These are phyloP conservation scores for Peronospora belbahrii DNA, from an alignment of 352 stramenopile species.

Conservation along the genomic window DNA sequence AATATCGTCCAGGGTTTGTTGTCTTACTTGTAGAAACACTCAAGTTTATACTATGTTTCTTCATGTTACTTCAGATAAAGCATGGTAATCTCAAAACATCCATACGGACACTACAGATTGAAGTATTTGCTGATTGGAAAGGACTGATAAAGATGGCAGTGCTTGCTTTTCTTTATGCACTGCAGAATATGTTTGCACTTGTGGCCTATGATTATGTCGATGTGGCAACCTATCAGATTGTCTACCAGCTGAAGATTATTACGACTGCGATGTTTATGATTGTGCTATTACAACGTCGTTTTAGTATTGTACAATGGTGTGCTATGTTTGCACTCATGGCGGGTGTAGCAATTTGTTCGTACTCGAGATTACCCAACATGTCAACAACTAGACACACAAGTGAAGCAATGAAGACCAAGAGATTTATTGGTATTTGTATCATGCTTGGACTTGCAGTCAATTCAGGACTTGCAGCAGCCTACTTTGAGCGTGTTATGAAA, in stretches of 20 bases:
- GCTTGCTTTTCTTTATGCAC: constrained; percentile 77
- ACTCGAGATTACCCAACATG: constrained; percentile 51
- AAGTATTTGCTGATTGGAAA: constrained; percentile 70
- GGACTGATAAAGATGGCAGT: constrained; percentile 83
- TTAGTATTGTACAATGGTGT: constrained; percentile 76
- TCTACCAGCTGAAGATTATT: constrained; percentile 89
- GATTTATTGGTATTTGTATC: constrained; percentile 73
- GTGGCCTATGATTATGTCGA: constrained; percentile 86
- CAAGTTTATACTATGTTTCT: constrained; percentile 77
- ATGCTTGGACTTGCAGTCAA: constrained; percentile 76
- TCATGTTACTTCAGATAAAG: constrained; percentile 65
- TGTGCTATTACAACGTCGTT: constrained; percentile 76
- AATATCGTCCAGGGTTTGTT: constrained; percentile 77
- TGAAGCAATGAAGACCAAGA: constrained; percentile 33
- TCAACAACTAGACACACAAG: constrained; percentile 15
- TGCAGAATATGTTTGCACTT: constrained; percentile 84
- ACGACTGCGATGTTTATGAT: constrained; percentile 87
- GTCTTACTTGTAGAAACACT: constrained; percentile 76
- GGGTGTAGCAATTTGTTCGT: constrained; percentile 78
- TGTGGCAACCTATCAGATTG: constrained; percentile 86
- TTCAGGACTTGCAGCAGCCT: constrained; percentile 78
- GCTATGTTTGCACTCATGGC: constrained; percentile 83
- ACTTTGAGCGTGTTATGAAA: constrained; percentile 87
- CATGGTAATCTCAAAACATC: constrained; percentile 45
- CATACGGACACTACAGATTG: constrained; percentile 50